Evolutionary conservation across 1,284 basidiomycete species (phyloP).

Genomic region (Ceratobasidium sp.): DNA sequence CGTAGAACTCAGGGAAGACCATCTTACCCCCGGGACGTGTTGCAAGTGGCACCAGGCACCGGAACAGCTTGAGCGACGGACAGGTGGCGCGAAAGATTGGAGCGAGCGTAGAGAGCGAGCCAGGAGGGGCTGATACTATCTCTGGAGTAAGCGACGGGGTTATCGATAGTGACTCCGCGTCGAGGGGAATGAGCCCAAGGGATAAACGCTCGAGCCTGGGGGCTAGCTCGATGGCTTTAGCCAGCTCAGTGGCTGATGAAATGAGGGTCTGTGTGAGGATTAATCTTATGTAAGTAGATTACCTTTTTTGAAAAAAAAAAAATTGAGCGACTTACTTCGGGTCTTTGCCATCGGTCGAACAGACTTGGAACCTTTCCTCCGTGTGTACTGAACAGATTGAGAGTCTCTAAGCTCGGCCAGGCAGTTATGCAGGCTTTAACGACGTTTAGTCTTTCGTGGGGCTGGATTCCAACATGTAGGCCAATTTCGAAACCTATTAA

Average conservation of each 20-base stretch:
- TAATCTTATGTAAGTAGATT: background rate
- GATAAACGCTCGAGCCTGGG: background rate
- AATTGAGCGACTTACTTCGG: constrained; percentile 4
- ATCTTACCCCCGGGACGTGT: background rate
- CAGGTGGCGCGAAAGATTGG: background rate
- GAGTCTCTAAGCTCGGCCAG: constrained; percentile 7
- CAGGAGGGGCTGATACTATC: background rate
- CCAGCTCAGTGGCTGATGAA: constrained; percentile 11
- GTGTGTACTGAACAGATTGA: constrained; percentile 17
- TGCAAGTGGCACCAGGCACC: background rate
- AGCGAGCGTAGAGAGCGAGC: constrained; percentile 1
- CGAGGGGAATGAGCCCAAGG: constrained; percentile 1
- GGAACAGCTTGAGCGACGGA: constrained; percentile 5
- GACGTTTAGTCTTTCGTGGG: constrained; percentile 6
- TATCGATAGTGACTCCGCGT: background rate
- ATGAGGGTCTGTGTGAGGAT: background rate
- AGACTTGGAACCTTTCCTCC: constrained; percentile 1
- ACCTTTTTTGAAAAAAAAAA: background rate
- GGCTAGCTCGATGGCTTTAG: background rate
- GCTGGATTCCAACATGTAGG: constrained; percentile 1
- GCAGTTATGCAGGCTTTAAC: constrained; percentile 16
- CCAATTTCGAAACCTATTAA: constrained; percentile 20
- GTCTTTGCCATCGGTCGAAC: constrained; percentile 6
- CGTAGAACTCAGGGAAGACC: constrained; percentile 17
- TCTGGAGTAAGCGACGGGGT: background rate